A percentile compares a stretch with the other conserved stretches of the same genome.
Conservation (phyloP, 1,284 basidiomycete species). For the Puccinia horiana region DNA sequence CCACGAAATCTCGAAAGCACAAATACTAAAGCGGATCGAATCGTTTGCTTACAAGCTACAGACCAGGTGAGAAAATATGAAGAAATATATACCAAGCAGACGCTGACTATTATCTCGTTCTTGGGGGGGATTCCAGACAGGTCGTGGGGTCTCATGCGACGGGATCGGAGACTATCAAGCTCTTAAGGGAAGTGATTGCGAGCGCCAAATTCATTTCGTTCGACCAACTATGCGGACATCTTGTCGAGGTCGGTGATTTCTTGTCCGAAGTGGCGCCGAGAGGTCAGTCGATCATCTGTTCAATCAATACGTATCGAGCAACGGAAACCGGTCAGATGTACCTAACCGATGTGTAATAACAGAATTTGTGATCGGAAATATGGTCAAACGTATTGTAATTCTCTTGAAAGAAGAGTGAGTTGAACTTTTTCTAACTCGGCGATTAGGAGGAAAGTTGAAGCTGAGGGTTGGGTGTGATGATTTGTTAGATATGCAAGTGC, state of each 20-base stretch:
- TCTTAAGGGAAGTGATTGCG: conserved; percentile 38
- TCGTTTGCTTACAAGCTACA: conserved; percentile 23
- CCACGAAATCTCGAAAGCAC: conserved; percentile 40
- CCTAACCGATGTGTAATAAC: not conserved
- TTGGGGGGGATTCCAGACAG: conserved; percentile 14
- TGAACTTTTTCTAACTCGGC: not conserved
- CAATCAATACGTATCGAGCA: not conserved
- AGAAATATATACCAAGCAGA: not conserved
- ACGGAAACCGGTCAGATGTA: not conserved
- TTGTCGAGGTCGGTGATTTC: conserved; percentile 28
- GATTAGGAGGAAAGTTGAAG: not conserved
- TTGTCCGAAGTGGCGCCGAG: conserved; percentile 30
- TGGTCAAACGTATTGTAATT: conserved; percentile 30
- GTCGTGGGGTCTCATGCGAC: conserved; percentile 39
- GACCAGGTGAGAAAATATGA: not conserved
- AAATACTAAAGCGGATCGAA: conserved; percentile 41
- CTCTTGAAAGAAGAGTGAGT: conserved; percentile 47
- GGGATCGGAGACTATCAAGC: conserved; percentile 34
- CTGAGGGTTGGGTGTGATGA: not conserved
- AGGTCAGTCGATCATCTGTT: conserved; percentile 13
- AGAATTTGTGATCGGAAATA: conserved; percentile 49
- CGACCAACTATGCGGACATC: conserved; percentile 35
- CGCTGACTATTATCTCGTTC: not conserved
- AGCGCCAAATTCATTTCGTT: conserved; percentile 45
- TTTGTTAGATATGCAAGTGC: conserved; percentile 46